Percentiles rank a stretch among this genome's conserved stretches.
phyloP scores from a whole-genome alignment of 2,329 filamentous ascomycete genomes.

The Cercospora sesami region DNA sequence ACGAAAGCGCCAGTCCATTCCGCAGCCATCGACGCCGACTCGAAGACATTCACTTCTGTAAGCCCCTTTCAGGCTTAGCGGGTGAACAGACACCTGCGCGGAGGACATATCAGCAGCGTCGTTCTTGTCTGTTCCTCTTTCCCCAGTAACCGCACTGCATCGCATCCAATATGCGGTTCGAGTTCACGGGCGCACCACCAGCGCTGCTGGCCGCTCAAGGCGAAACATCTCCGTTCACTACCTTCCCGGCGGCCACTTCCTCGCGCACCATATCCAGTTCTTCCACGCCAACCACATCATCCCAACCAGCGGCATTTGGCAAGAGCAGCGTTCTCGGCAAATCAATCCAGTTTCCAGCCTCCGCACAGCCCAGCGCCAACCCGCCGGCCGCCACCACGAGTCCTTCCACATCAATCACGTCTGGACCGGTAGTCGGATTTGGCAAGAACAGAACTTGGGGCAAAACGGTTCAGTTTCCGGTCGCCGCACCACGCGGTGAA shows the following conservation, averaged over 20 bases:
- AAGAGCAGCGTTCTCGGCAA: background rate
- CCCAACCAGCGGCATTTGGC: background rate
- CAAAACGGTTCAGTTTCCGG: background rate
- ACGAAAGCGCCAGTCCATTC: background rate
- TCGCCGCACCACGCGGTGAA: background rate
- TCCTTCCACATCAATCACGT: background rate
- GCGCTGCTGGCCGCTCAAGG: background rate
- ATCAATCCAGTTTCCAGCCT: background rate
- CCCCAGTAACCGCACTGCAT: background rate
- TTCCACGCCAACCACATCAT: background rate
- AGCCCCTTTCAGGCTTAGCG: background rate
- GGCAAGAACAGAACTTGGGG: background rate
- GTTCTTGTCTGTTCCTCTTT: background rate
- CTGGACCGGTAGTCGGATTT: background rate
- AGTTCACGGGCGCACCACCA: constrained; percentile 21
- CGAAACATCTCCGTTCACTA: background rate
- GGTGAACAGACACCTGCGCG: background rate
- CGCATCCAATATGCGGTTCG: constrained; percentile 22
- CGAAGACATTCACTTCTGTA: background rate
- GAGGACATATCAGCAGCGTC: background rate
- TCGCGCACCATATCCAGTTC: background rate
- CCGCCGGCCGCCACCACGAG: background rate
- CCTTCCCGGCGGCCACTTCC: background rate
- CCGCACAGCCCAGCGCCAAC: background rate
- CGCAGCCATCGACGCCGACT: background rate